These are phyloP conservation scores for Arthrobotrys iridis DNA, from an alignment of 2,329 filamentous ascomycete species.

Conservation along the genomic window DNA sequence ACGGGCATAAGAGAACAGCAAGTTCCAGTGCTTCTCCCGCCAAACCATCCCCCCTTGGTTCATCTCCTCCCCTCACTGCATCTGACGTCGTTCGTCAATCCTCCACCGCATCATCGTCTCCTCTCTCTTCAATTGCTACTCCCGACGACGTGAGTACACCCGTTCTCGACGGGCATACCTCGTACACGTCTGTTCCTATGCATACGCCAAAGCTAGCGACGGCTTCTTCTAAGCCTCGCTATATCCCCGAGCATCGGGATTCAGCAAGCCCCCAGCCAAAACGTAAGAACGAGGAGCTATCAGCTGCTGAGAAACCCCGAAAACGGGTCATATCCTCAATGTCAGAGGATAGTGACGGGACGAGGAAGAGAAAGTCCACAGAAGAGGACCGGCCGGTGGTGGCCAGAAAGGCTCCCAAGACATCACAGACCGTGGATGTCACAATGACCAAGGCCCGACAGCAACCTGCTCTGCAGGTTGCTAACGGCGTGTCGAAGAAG, in stretches of 20 bases:
- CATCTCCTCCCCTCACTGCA: conserved; percentile 56
- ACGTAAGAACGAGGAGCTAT: conserved; percentile 21
- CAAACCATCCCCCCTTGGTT: conserved; percentile 58
- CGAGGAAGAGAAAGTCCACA: conserved; percentile 39
- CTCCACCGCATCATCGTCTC: conserved; percentile 48
- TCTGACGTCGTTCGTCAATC: conserved; percentile 42
- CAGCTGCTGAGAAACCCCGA: conserved; percentile 18
- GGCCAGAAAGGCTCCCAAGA: conserved; percentile 47
- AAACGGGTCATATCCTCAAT: conserved; percentile 37
- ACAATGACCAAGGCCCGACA: conserved; percentile 17
- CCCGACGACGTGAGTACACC: conserved; percentile 49
- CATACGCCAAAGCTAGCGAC: conserved; percentile 31
- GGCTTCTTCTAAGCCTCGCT: conserved; percentile 38
- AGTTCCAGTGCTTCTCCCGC: conserved; percentile 57
- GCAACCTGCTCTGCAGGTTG: conserved; percentile 13
- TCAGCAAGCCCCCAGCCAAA: conserved; percentile 42
- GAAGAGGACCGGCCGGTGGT: conserved; percentile 39
- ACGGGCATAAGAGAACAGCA: conserved; percentile 41
- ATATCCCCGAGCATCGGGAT: conserved; percentile 40
- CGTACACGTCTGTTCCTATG: conserved; percentile 44
- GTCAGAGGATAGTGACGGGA: conserved; percentile 42
- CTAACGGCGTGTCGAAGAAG: conserved; percentile 44
- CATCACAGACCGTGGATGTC: conserved; percentile 17
- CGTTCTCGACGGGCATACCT: conserved; percentile 37
- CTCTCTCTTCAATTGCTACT: conserved; percentile 41